phyloP scores from a whole-genome alignment of 1,284 basidiomycete genomes.

The Gomphus bonarii region DNA sequence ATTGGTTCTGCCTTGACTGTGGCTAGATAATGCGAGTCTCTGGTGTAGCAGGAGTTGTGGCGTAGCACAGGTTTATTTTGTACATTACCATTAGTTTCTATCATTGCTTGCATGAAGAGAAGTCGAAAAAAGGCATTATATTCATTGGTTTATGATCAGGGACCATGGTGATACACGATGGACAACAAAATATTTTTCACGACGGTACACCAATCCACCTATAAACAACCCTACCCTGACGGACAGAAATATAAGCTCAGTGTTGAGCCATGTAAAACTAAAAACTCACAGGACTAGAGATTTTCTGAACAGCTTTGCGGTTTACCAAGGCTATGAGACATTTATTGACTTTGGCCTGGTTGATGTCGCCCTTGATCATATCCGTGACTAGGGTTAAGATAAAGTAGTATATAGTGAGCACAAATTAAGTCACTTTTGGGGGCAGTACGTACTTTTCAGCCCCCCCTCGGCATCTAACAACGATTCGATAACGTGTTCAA shows the following conservation, averaged over 20 bases:
- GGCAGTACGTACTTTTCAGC: conserved; percentile 39
- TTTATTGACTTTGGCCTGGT: conserved; percentile 86
- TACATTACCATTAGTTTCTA: too few species aligned
- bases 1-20: too few species aligned
- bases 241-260: neutral
- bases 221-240: neutral
- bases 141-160: neutral
- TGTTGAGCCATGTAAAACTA: neutral
- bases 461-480: conserved; percentile 47
- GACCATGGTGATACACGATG: conserved; percentile 10
- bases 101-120: too few species aligned
- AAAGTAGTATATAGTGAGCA: conserved; percentile 4
- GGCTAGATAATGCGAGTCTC: too few species aligned
- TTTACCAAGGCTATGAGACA: conserved; percentile 86
- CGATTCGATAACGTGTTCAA: conserved; percentile 68
- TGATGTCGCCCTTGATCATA: conserved; percentile 69
- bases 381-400: conserved; percentile 50
- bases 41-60: too few species aligned
- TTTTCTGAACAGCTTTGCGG: conserved; percentile 77
- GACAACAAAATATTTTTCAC: neutral
- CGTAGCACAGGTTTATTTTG: too few species aligned
- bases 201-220: neutral
- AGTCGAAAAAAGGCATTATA: too few species aligned
- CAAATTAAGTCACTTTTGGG: neutral
- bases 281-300: conserved; percentile 45